These are phyloP conservation scores for Fusarium transvaalense DNA, from an alignment of 2,329 filamentous ascomycete genomes.

Conservation along the genomic window DNA sequence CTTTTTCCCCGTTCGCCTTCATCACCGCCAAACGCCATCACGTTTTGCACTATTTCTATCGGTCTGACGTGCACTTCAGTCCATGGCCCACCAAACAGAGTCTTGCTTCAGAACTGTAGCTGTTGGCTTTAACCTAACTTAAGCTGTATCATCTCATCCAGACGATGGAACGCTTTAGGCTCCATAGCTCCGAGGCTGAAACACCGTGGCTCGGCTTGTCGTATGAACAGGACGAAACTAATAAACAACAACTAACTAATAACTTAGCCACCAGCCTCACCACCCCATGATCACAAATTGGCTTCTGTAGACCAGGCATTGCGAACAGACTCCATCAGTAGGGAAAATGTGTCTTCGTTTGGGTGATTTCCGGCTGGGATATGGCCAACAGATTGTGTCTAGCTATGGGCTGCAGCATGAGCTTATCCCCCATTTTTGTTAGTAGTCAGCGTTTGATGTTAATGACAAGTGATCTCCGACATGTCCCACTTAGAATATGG, in stretches of 20 bases:
- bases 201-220: constrained; percentile 46
- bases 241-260: constrained; percentile 13
- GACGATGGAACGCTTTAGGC: constrained; percentile 29
- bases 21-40: constrained; percentile 22
- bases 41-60: constrained; percentile 20
- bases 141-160: constrained; percentile 15
- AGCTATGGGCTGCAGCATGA: constrained; percentile 9
- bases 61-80: constrained; percentile 42
- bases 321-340: background rate
- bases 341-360: constrained; percentile 22
- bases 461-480: constrained; percentile 25
- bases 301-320: constrained; percentile 5
- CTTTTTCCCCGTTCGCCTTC: constrained; percentile 14
- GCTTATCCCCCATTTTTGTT: constrained; percentile 26
- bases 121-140: constrained; percentile 17
- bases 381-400: constrained; percentile 23
- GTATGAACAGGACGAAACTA: constrained; percentile 41
- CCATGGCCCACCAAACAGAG: constrained; percentile 36
- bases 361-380: constrained; percentile 33
- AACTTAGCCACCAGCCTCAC: constrained; percentile 20
- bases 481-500: constrained; percentile 1
- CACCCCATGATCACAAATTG: constrained; percentile 9
- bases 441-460: constrained; percentile 42
- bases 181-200: constrained; percentile 45
- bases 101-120: constrained; percentile 24